Evolutionary conservation across 2,329 filamentous ascomycete genomes (phyloP), one percentile per base, ranked within the genome.

Genomic region (Cladosporium sp.): DNA sequence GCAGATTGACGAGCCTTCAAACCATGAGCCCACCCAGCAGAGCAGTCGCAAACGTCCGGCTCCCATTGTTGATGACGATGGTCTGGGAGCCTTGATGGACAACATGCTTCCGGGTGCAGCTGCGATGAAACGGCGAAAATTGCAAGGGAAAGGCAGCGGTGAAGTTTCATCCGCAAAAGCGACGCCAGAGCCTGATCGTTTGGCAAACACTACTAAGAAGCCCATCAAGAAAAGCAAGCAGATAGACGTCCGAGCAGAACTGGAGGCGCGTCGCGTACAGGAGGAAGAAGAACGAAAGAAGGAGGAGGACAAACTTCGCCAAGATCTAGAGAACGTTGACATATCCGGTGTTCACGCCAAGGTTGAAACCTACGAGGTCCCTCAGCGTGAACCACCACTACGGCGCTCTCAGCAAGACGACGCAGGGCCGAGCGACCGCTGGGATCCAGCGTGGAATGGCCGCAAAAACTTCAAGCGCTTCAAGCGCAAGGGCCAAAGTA

Each of bases 401-500:
- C 61, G 61, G 44, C 54, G 61, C 49, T 51, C 58, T 24, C 58
- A 49, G 68, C 58, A 54, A 57, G 61, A 70, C n/a, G 57, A 70
- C 47, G 67, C 63, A 15, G 64, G 71, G n/a, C 68, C 67, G 29
- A 70, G 77, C 15, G 80, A 84, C 4, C 78, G 88, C 36, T 96
- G 92, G 91, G 82, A 96, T 58, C 83, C 89, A 1, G 78, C 78
- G 34, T 99, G 93, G 93, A 95, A 96, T 64, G 93, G 92, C 1
- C 80, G 92, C 38, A 92, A 89, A 69, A 97, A 99, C 64, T 99
- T 96, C 73, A 99, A 99, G 68, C 87, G 83, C 60, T 99, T 99
- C 64, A 77, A 78, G 18, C 77, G 75, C 49, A 76, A 80, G 47
- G 84, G 69, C 5, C 63, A 68, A 36, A 55, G 56, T 11, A 50